phyloP scores from a whole-genome alignment of 495 filamentous ascomycete species.

The Trichoderma gamsii region DNA sequence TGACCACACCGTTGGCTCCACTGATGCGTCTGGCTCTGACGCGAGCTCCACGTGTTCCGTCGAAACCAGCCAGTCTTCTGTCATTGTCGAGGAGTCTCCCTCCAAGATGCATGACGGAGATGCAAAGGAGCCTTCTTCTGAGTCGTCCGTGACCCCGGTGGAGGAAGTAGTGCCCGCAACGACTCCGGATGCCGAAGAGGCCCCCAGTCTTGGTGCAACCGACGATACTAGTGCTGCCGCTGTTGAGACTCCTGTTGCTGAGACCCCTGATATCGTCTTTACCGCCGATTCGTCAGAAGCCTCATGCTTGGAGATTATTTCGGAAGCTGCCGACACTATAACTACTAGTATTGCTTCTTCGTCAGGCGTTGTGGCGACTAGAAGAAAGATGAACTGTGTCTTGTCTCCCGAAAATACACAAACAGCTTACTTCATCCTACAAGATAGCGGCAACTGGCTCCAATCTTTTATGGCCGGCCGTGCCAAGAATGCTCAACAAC shows the following conservation, averaged over 20 bases:
- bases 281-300: background rate
- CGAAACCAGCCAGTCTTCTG: background rate
- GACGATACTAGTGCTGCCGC: background rate
- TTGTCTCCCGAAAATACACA: background rate
- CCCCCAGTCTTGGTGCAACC: background rate
- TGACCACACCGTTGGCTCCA: background rate
- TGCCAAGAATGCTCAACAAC: background rate
- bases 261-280: background rate
- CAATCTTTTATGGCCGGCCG: background rate
- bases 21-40: background rate
- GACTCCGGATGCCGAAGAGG: background rate
- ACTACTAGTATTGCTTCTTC: background rate
- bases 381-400: slow-evolving; percentile 4
- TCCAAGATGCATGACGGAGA: background rate
- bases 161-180: background rate
- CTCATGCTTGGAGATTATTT: background rate
- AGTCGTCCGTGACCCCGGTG: background rate
- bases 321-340: background rate
- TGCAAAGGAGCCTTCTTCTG: background rate
- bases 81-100: background rate
- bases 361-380: background rate
- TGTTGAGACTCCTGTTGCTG: background rate
- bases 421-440: slow-evolving; percentile 2
- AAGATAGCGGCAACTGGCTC: slow-evolving; percentile 1
- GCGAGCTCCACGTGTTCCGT: background rate